These are phyloP conservation scores for Cyclotella choctawhatcheeana DNA, from an alignment of 108 stramenopile genomes.

Conservation along the genomic window DNA sequence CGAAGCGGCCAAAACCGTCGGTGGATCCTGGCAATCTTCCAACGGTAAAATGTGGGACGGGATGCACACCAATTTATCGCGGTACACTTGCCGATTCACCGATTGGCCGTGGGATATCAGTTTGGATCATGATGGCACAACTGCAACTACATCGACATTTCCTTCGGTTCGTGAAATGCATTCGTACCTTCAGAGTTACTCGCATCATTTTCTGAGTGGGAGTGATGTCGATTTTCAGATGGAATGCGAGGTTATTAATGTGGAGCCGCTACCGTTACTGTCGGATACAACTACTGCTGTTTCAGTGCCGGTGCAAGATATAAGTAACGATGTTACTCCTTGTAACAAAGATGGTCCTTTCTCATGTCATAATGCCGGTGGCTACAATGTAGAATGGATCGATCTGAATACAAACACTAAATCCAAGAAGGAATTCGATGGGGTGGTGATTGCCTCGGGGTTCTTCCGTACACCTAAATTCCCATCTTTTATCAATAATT, in stretches of 20 bases:
- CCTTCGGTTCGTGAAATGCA: conserved; percentile 62
- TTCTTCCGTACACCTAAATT: conserved; percentile 66
- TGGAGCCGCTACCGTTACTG: conserved; percentile 47
- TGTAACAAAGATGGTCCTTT: too few relatives aligned
- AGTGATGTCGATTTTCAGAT: conserved; percentile 42
- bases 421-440: conserved; percentile 59
- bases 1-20: conserved; percentile 48
- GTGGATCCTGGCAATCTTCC: conserved; percentile 50
- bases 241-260: conserved; percentile 61
- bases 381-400: conserved; percentile 70
- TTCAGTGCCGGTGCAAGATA: too few relatives aligned
- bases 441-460: conserved; percentile 70
- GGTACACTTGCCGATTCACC: conserved; percentile 69
- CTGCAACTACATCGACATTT: conserved; percentile 72
- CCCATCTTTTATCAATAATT: conserved; percentile 43
- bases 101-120: conserved; percentile 66
- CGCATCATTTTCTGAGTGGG: conserved; percentile 51
- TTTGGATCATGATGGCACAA: too few relatives aligned
- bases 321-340: too few relatives aligned
- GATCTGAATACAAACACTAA: conserved; percentile 38
- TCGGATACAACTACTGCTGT: too few relatives aligned
- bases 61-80: conserved; percentile 70
- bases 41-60: conserved; percentile 67
- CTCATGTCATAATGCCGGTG: conserved; percentile 5
- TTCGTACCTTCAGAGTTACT: conserved; percentile 57